Evolutionary conservation across 352 stramenopile species (phyloP).

Genomic region (Globisporangium cystogenes): DNA sequence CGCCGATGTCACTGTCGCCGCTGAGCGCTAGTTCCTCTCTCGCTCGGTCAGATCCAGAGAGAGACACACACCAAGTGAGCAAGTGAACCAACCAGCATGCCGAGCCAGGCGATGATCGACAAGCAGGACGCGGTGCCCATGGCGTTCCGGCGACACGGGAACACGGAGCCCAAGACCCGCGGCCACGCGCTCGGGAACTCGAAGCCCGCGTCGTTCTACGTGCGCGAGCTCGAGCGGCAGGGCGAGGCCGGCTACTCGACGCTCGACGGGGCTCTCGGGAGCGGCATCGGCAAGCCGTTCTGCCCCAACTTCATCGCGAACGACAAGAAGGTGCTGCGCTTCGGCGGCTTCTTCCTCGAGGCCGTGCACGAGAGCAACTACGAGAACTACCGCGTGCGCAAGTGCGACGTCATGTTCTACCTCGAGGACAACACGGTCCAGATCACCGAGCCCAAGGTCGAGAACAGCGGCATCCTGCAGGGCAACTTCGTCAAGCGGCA

Average conservation of each 20-base stretch:
- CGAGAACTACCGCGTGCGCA: constrained; percentile 81
- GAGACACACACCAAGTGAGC: too few species aligned
- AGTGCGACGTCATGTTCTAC: constrained; percentile 81
- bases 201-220: constrained; percentile 65
- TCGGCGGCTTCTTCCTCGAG: constrained; percentile 86
- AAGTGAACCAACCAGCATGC: constrained; percentile 22
- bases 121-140: constrained; percentile 81
- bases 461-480: constrained; percentile 88
- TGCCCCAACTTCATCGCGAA: constrained; percentile 64
- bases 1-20: too few species aligned
- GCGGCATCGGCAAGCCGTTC: constrained; percentile 42
- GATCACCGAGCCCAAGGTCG: constrained; percentile 84
- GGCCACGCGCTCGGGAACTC: constrained; percentile 55
- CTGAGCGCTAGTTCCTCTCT: too few species aligned
- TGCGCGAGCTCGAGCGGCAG: constrained; percentile 58
- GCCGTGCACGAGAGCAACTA: constrained; percentile 82
- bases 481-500: constrained; percentile 87
- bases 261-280: constrained; percentile 27
- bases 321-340: constrained; percentile 84
- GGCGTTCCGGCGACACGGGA: constrained; percentile 70
- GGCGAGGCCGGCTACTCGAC: constrained; percentile 36
- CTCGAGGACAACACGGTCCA: constrained; percentile 86
- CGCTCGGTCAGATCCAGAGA: too few species aligned
- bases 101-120: constrained; percentile 48
- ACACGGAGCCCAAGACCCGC: constrained; percentile 60